Evolutionary conservation across 805 yeast genomes (phyloP).

Genomic region (Saturnispora quitensis): DNA sequence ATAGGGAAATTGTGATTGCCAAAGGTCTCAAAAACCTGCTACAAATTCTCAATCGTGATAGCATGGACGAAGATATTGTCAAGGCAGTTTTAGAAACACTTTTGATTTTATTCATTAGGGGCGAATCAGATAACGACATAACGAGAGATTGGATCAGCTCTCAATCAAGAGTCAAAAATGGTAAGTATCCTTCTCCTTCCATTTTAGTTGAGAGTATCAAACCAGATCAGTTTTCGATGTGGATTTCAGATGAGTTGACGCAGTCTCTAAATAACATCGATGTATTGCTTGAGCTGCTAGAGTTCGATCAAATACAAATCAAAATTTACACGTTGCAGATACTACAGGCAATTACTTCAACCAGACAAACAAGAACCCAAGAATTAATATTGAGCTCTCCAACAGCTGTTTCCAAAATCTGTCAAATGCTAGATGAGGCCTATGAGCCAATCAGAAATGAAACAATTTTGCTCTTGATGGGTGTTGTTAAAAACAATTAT

Average conservation of each 20-base stretch:
- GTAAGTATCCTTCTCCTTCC: constrained; percentile 71
- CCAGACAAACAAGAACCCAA: constrained; percentile 66
- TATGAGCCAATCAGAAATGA: constrained; percentile 88
- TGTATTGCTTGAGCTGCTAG: constrained; percentile 38
- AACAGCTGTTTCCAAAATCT: constrained; percentile 69
- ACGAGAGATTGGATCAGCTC: constrained; percentile 65
- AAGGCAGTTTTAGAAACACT: constrained; percentile 82
- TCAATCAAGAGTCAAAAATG: constrained; percentile 64
- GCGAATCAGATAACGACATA: constrained; percentile 48
- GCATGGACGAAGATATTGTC: constrained; percentile 56
- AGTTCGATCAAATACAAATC: constrained; percentile 57
- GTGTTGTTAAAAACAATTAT: constrained; percentile 69
- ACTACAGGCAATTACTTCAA: constrained; percentile 70
- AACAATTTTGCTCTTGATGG: constrained; percentile 71
- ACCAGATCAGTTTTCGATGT: constrained; percentile 79
- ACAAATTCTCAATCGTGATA: constrained; percentile 53
- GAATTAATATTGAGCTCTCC: constrained; percentile 67
- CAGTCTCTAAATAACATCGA: constrained; percentile 45
- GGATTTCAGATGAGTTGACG: constrained; percentile 92
- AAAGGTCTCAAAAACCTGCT: constrained; percentile 73
- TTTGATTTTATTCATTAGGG: constrained; percentile 67
- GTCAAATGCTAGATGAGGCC: constrained; percentile 47
- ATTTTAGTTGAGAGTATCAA: constrained; percentile 42
- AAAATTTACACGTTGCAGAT: constrained; percentile 76
- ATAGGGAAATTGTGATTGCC: constrained; percentile 84